Base-by-base conservation (phyloP, 805 yeast genomes). In the Wickerhamiella parazyma region DNA sequence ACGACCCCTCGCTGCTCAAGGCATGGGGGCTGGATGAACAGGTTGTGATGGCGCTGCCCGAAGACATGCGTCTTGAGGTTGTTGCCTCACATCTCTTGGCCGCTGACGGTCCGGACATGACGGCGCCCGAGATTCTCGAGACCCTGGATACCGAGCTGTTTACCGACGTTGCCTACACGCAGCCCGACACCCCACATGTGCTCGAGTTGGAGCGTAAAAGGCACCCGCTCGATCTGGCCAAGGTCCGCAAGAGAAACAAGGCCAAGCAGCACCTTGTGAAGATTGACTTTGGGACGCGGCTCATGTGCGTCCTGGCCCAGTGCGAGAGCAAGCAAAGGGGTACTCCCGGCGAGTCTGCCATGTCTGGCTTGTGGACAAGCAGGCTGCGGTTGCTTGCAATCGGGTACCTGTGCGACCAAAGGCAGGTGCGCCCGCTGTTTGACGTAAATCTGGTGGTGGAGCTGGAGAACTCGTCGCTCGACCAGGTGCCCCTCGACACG, bases 21-120 rank as follows among this genome's bases (percentile, higher is more conserved):
- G 19, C 35, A 10, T 38, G 41, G 41, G 41, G 41, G 4, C 14
- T 38, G 8, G 35, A 28, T n/a, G 14, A 22, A 6, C 6, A 7
- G 8, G 34, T 18, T 20, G 18, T 38, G 19, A 22, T 26, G 41
- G 25, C 41, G 4, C 20, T 38, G n/a, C 41, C 41, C 6, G 41
- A 38, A 9, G 41, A 38, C 11, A 26, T 38, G n/a, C 34, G 29
- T 7, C 18, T 38, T 4, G 41, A 38, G n/a, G 22, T 33, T 7
- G 21, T 38, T 12, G 19, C 20, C 5, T 16, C 34, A 3, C 29
- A 28, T n/a, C 6, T 38, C 3, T 2, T 29, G 25, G 12, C 29
- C 3, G 11, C 17, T 16, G 14, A 19, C 18, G 41, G 35, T 18
- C 25, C 22, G 3, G 41, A 38, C 1, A 28, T 38, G 34, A 20